Conservation (phyloP, 176 grass and related monocot species). For the Oryza glumipatula region DNA sequence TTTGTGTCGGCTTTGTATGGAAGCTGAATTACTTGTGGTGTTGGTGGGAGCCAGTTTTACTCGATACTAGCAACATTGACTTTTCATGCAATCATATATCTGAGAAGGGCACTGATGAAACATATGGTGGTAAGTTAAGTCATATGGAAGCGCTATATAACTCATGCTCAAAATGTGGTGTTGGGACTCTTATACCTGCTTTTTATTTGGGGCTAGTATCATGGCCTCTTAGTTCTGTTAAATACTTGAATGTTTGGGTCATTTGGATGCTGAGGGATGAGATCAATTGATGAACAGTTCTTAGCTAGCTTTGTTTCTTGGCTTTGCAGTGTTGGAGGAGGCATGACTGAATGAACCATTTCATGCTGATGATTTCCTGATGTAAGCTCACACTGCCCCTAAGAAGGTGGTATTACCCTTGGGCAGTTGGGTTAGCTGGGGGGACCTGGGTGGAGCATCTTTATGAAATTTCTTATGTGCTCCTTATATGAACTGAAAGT, state of each 20-base stretch:
- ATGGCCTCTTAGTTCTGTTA: not conserved
- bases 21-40: constrained; percentile 7
- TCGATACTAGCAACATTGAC: not conserved
- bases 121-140: constrained; percentile 1
- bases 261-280: not conserved
- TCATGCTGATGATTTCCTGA: constrained; percentile 36
- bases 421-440: constrained; percentile 32
- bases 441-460: constrained; percentile 53
- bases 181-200: constrained; percentile 3
- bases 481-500: constrained; percentile 75
- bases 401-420: constrained; percentile 51
- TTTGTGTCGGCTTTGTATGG: not conserved
- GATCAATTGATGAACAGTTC: not conserved
- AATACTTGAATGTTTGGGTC: not conserved
- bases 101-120: constrained; percentile 12
- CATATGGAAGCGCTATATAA: constrained; percentile 10
- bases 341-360: constrained; percentile 43
- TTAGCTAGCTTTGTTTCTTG: constrained; percentile 12
- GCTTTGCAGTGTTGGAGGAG: constrained; percentile 50
- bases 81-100: not conserved
- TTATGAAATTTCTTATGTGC: constrained; percentile 62
- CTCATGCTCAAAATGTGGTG: not conserved
- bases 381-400: constrained; percentile 30
- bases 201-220: not conserved
- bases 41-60: not conserved